These are phyloP conservation scores for Lolium perenne DNA, from an alignment of 176 grass and related monocot genomes.

Conservation along the genomic window DNA sequence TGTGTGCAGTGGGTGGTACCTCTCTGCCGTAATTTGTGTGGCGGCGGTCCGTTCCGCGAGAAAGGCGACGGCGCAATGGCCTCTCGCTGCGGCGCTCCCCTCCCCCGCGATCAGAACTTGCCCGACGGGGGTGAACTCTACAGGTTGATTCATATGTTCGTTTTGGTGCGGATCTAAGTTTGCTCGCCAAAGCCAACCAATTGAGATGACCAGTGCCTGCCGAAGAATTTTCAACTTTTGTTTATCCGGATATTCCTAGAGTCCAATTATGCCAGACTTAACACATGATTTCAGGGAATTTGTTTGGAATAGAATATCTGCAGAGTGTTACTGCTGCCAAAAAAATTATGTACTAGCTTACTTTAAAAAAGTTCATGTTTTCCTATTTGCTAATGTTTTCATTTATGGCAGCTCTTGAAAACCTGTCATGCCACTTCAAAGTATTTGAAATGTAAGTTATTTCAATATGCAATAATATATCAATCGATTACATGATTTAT, in stretches of 20 bases:
- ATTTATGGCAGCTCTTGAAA: conserved; percentile 71
- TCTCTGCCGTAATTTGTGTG: background rate
- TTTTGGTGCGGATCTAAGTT: background rate
- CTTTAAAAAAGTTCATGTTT: background rate
- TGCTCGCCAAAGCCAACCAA: background rate
- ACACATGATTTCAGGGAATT: background rate
- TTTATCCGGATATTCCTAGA: background rate
- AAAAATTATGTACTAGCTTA: background rate
- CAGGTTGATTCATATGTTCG: background rate
- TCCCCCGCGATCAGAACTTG: background rate
- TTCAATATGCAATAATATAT: background rate
- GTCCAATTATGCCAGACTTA: no score
- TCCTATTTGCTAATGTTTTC: conserved; percentile 12
- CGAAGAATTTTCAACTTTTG: conserved; percentile 4
- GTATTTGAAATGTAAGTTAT: conserved; percentile 82
- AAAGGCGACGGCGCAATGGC: background rate
- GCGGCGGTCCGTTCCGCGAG: background rate
- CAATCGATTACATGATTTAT: conserved; percentile 7
- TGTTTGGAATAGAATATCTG: background rate
- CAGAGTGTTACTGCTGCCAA: background rate
- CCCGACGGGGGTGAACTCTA: background rate
- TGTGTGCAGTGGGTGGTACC: background rate
- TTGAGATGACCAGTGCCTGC: background rate
- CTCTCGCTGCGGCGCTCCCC: background rate
- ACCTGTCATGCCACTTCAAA: conserved; percentile 65